Conservation (phyloP, 495 filamentous ascomycete genomes). For the Penicillium odoratum region DNA sequence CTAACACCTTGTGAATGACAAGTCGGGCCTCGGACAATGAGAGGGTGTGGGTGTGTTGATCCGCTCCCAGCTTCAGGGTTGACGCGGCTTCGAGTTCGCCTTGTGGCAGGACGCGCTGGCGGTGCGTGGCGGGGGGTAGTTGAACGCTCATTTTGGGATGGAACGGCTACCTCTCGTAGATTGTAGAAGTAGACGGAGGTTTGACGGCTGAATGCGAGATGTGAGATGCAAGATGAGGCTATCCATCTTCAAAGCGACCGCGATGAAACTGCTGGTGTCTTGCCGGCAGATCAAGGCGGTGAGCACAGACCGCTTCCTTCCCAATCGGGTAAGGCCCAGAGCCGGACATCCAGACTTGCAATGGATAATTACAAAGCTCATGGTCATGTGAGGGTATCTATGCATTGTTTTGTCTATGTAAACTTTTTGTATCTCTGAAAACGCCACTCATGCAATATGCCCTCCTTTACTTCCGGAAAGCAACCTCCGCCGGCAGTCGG, state of each 20-base stretch:
- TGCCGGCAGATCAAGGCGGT: conserved; percentile 26
- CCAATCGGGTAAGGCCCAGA: neutral
- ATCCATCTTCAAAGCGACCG: neutral
- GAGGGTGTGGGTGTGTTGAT: conserved; percentile 81
- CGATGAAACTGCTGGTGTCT: conserved; percentile 20
- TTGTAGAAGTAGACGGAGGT: neutral
- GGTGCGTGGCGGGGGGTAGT: conserved; percentile 60
- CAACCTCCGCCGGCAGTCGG: conserved; percentile 76
- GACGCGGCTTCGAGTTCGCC: conserved; percentile 87
- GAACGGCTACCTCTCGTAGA: neutral
- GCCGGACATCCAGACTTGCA: no score
- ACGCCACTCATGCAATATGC: conserved; percentile 20
- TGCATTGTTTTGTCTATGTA: conserved; percentile 4
- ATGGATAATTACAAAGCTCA: neutral
- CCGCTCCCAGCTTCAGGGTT: conserved; percentile 85
- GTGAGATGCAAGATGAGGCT: neutral
- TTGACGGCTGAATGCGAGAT: neutral
- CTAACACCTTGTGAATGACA: conserved; percentile 82
- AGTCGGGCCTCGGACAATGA: conserved; percentile 89
- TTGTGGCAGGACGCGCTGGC: conserved; percentile 67
- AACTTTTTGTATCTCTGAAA: conserved; percentile 4
- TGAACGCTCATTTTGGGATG: conserved; percentile 35
- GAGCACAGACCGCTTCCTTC: neutral
- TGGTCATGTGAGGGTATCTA: conserved; percentile 6
- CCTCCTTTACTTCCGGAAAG: conserved; percentile 52